These are phyloP conservation scores for Plasmopara muralis DNA, from an alignment of 352 stramenopile species.

Conservation along the genomic window DNA sequence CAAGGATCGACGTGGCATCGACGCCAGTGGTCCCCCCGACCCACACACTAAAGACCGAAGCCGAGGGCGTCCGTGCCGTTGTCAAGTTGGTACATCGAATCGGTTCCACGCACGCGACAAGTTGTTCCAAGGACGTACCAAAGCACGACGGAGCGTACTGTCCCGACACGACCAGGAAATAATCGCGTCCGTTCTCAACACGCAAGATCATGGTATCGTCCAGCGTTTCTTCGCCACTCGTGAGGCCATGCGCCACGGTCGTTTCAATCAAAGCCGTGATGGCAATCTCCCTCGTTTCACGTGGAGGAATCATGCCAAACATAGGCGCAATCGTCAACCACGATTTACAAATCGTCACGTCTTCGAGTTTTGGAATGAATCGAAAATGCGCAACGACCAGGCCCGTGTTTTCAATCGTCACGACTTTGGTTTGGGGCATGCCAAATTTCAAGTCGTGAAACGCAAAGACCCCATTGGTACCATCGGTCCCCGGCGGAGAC, in stretches of 20 bases:
- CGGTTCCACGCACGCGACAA: conserved; percentile 87
- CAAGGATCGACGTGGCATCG: conserved; percentile 19
- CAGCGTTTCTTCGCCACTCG: conserved; percentile 86
- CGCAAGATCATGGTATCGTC: conserved; percentile 96
- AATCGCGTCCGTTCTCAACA: conserved; percentile 94
- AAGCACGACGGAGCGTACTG: conserved; percentile 93
- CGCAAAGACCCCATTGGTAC: conserved; percentile 49
- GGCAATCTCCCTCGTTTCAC: conserved; percentile 80
- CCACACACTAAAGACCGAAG: conserved; percentile 42
- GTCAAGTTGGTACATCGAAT: conserved; percentile 61
- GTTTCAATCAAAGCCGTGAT: conserved; percentile 90
- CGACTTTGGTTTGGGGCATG: conserved; percentile 48
- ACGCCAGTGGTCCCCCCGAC: conserved; percentile 27
- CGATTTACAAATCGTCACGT: conserved; percentile 82
- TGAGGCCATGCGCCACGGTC: conserved; percentile 83
- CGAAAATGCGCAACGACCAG: conserved; percentile 92
- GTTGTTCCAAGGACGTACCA: conserved; percentile 91
- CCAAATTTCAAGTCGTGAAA: conserved; percentile 65
- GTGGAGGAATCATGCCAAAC: conserved; percentile 82
- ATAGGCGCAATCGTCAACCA: conserved; percentile 90
- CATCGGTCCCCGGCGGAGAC: no score
- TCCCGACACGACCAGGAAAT: conserved; percentile 91
- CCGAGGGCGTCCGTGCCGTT: conserved; percentile 14
- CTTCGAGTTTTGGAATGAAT: conserved; percentile 88
- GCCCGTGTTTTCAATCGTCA: conserved; percentile 88